These are phyloP conservation scores for Kurtzmaniella natalensis DNA, from an alignment of 1,139 yeast species.

Conservation along the genomic window DNA sequence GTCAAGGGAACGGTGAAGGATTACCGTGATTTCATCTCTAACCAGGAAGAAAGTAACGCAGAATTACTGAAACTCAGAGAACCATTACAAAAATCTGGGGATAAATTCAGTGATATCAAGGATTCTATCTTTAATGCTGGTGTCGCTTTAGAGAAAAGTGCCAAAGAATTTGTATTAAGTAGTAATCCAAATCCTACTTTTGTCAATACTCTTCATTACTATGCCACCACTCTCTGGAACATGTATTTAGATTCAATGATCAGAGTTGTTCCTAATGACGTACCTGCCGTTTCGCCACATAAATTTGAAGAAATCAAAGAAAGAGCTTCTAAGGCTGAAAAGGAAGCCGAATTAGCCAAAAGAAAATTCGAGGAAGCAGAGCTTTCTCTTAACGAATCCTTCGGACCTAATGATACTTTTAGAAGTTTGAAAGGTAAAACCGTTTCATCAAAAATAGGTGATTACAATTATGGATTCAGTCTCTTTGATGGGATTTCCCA, in stretches of 20 bases:
- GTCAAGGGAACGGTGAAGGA: slow-evolving; percentile 68
- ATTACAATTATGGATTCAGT: slow-evolving; percentile 65
- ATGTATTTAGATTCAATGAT: background rate
- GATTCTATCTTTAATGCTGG: background rate
- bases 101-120: background rate
- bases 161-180: background rate
- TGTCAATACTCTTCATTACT: slow-evolving; percentile 22
- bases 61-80: slow-evolving; percentile 5
- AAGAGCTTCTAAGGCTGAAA: slow-evolving; percentile 6
- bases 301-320: slow-evolving; percentile 15
- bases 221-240: slow-evolving; percentile 10
- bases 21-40: slow-evolving; percentile 53
- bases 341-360: slow-evolving; percentile 14
- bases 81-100: too few species aligned
- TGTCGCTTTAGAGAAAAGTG: background rate
- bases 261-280: slow-evolving; percentile 1
- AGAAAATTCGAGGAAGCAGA: slow-evolving; percentile 14
- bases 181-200: slow-evolving; percentile 16
- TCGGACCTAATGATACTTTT: slow-evolving; percentile 63
- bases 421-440: slow-evolving; percentile 54
- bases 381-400: slow-evolving; percentile 24
- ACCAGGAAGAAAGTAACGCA: slow-evolving; percentile 20
- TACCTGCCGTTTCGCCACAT: slow-evolving; percentile 9
- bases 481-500: slow-evolving; percentile 58
- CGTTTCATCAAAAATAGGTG: slow-evolving; percentile 52